Base-by-base conservation (phyloP, 2,329 filamentous ascomycete genomes). In the Diplodia sapinea region DNA sequence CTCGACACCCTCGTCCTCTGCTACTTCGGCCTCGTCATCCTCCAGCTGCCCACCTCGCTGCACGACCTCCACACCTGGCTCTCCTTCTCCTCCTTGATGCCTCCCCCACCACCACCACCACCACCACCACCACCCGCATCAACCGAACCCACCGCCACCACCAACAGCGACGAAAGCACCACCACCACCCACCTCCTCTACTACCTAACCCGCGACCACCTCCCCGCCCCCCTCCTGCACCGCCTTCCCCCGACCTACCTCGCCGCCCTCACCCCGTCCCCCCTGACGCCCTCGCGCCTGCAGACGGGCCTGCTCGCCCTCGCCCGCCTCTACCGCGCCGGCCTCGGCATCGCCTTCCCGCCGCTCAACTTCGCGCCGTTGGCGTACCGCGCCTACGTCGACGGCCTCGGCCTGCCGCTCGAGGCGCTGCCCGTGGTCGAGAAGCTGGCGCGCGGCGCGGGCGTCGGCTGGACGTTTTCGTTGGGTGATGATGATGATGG, bases 1-100 rank as follows among this genome's bases (percentile, higher is more conserved):
- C 93, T 91, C 51, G 94, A 97, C 71, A 90, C 90, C 0, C 79
- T 98, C 64, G 89, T 84, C 1, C 77, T 97, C 12, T 93, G 91
- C 74, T 97, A 97, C 79, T 79, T 97, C 40, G 94, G 88, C 1
- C 88, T 88, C 47, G 74, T 95, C 55, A 82, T 97, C 31, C 82
- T 97, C 72, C 88, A 90, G 67, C 82, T 95, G 67, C 93, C 94
- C 0, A 83, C 92, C n/a, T 88, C 89, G 26, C 81, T 94, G 8
- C 89, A 88, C 12, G 91, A 96, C 70, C 78, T 98, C 13, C 84
- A 84, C 70, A 75, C 75, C 54, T 96, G 91, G 88, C 87, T 87
- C 17, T 47, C 43, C n/a, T 47, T 47, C 7, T 20, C 43, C n/a
- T n/a, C 43, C 17, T 8, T 26, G 23, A 26, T 3, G 23, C 23